phyloP scores from a whole-genome alignment of 495 filamentous ascomycete species.

The Poronia punctata region DNA sequence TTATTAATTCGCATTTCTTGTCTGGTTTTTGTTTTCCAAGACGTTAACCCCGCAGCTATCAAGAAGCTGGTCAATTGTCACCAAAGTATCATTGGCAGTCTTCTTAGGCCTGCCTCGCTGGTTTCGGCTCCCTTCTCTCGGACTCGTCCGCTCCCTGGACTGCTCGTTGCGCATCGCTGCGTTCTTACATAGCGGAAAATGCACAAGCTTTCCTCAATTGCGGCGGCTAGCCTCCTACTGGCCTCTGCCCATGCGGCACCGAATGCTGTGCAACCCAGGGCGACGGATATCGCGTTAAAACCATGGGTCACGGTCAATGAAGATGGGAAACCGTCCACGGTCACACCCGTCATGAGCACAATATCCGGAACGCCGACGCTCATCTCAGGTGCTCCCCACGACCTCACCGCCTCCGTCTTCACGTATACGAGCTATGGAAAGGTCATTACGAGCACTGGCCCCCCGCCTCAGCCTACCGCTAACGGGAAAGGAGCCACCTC shows the following conservation, averaged over 20 bases:
- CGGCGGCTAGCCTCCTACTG: conserved; percentile 3
- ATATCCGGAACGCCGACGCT: conserved; percentile 32
- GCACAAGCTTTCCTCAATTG: background rate
- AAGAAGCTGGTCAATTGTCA: no score
- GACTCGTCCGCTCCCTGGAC: no score
- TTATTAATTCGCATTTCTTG: no score
- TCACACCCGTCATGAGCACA: conserved; percentile 34
- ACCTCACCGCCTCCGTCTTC: conserved; percentile 34
- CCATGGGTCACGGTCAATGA: conserved; percentile 37
- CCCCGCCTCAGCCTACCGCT: conserved; percentile 23
- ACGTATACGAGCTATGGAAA: conserved; percentile 26
- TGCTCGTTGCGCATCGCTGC: no score
- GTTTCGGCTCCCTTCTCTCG: no score
- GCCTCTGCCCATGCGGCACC: conserved; percentile 1
- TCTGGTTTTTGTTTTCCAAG: no score
- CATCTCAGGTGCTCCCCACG: conserved; percentile 31
- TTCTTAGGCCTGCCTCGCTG: no score
- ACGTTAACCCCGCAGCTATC: no score
- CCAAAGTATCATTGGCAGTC: no score
- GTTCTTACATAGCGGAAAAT: no score
- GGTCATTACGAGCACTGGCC: conserved; percentile 24
- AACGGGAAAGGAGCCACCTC: conserved; percentile 24
- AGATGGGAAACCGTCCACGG: conserved; percentile 26
- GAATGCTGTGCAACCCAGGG: conserved; percentile 15
- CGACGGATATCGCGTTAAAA: conserved; percentile 17